phyloP scores from a whole-genome alignment of 2,329 filamentous ascomycete genomes.

The Verticillium dahliae region DNA sequence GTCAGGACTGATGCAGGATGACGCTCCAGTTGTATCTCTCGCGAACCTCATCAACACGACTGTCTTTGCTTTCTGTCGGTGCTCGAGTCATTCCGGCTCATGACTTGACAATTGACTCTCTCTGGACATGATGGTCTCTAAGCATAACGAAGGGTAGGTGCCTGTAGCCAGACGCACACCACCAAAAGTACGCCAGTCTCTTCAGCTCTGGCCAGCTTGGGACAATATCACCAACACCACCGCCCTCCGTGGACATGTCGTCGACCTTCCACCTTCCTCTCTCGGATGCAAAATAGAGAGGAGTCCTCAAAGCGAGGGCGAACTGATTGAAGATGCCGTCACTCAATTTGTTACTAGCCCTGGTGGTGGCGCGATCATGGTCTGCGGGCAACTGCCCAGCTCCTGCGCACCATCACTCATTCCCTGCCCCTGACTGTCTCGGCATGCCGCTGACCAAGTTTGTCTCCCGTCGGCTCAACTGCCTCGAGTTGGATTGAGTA shows the following conservation, averaged over 20 bases:
- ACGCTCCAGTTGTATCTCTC: background rate
- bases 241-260: background rate
- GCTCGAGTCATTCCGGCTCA: background rate
- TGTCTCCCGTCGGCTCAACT: background rate
- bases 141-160: background rate
- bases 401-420: background rate
- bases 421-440: background rate
- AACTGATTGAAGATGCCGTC: background rate
- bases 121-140: too few species aligned
- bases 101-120: background rate
- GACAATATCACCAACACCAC: background rate
- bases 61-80: background rate
- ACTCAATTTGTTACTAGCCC: background rate
- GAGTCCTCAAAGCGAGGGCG: background rate
- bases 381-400: background rate
- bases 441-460: background rate
- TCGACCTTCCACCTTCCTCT: background rate
- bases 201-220: background rate
- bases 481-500: background rate
- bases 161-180: background rate
- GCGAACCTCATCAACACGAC: background rate
- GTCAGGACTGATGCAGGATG: background rate
- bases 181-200: background rate
- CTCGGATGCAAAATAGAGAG: background rate
- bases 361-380: background rate